phyloP scores from a whole-genome alignment of 73 alveolate genomes.

The Paramecium caudatum region DNA sequence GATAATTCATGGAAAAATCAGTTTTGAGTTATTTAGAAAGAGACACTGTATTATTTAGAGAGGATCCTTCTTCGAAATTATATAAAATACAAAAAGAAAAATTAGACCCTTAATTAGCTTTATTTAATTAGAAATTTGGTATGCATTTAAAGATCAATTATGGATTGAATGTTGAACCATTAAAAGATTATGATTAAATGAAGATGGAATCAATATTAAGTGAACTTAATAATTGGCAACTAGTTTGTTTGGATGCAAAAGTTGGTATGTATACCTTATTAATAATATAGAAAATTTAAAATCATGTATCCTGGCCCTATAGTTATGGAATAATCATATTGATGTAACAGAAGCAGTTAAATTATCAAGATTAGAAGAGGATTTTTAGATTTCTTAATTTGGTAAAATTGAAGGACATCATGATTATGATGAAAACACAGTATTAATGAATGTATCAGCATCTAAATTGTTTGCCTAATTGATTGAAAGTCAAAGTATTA shows the following conservation, averaged over 20 bases:
- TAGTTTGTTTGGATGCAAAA: slow-evolving; percentile 61
- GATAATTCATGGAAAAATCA: slow-evolving; percentile 68
- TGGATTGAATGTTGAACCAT: slow-evolving; percentile 46
- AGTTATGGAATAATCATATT: slow-evolving; percentile 14
- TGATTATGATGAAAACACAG: slow-evolving; percentile 74
- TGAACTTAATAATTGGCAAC: slow-evolving; percentile 68
- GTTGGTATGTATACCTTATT: neutral
- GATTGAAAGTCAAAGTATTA: slow-evolving; percentile 11
- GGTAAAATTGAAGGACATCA: slow-evolving; percentile 77
- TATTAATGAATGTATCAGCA: slow-evolving; percentile 55
- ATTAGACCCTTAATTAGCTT: slow-evolving; percentile 58
- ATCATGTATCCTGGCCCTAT: slow-evolving; percentile 66
- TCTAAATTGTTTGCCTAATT: slow-evolving; percentile 70
- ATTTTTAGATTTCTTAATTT: slow-evolving; percentile 63
- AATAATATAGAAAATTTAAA: slow-evolving; percentile 54
- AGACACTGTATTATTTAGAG: slow-evolving; percentile 76
- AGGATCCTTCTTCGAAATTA: slow-evolving; percentile 52
- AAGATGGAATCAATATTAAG: slow-evolving; percentile 21
- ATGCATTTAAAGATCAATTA: slow-evolving; percentile 51
- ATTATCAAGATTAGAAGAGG: slow-evolving; percentile 74
- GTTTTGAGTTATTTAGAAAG: slow-evolving; percentile 44
- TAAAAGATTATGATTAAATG: slow-evolving; percentile 26
- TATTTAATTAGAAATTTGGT: slow-evolving; percentile 43
- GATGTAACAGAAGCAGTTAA: slow-evolving; percentile 57
- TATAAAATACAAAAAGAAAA: slow-evolving; percentile 55